These are phyloP conservation scores for Suillus ampliporus DNA, from an alignment of 768 basidiomycete genomes.

Conservation along the genomic window DNA sequence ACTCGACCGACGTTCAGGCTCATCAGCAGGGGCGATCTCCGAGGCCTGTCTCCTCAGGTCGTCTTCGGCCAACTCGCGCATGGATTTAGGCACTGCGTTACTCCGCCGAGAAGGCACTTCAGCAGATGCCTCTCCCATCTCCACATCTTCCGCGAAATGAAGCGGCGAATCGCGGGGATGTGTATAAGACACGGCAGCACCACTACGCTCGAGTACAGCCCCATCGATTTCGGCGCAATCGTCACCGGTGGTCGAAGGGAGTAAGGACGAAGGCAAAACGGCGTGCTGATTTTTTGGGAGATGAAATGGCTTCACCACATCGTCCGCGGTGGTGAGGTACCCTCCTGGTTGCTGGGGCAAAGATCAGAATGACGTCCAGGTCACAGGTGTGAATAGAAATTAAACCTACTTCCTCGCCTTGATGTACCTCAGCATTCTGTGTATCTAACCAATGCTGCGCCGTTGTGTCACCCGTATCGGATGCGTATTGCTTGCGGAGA, in stretches of 20 bases:
- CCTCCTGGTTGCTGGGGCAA: constrained; percentile 47
- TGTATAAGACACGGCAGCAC: constrained; percentile 10
- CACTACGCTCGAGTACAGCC: constrained; percentile 15
- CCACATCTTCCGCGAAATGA: constrained; percentile 20
- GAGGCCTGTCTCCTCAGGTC: constrained; percentile 21
- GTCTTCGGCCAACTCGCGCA: constrained; percentile 68
- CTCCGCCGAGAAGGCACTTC: constrained; percentile 11
- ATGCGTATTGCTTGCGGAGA: constrained; percentile 77
- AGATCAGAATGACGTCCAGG: background rate
- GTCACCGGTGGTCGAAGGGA: constrained; percentile 30
- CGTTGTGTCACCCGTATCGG: constrained; percentile 17
- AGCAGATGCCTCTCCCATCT: constrained; percentile 20
- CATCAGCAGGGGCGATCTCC: constrained; percentile 6
- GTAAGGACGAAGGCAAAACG: constrained; percentile 15
- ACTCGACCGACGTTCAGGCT: background rate
- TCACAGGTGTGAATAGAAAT: background rate
- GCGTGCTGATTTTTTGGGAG: constrained; percentile 62
- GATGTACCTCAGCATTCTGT: constrained; percentile 26
- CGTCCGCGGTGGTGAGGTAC: constrained; percentile 72
- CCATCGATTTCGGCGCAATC: constrained; percentile 39
- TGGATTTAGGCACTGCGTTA: constrained; percentile 54
- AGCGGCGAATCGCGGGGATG: constrained; percentile 14
- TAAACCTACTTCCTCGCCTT: constrained; percentile 27
- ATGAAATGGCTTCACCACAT: constrained; percentile 74
- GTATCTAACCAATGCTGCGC: constrained; percentile 18